phyloP scores from a whole-genome alignment of 441 rosid species.

The Breynia disticha region DNA sequence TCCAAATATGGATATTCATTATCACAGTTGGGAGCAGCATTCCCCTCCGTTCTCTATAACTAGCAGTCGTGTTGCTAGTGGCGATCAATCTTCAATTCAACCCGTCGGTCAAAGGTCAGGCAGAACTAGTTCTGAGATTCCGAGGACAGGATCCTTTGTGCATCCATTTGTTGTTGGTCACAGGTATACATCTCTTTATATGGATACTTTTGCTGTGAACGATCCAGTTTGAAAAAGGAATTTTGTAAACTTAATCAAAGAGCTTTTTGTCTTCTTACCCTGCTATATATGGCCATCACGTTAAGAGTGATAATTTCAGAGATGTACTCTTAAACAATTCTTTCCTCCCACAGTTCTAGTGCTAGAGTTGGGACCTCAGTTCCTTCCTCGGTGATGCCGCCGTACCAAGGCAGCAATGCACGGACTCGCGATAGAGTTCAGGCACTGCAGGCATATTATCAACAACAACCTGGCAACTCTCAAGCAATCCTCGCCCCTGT shows the following conservation, averaged over 20 bases:
- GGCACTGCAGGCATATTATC: slow-evolving; percentile 91
- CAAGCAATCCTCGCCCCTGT: slow-evolving; percentile 42
- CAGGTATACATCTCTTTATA: slow-evolving; percentile 38
- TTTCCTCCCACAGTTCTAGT: slow-evolving; percentile 32
- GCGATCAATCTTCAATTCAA: slow-evolving; percentile 56
- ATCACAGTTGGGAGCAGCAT: slow-evolving; percentile 84
- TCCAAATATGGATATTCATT: slow-evolving; percentile 68
- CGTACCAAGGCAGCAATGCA: slow-evolving; percentile 83
- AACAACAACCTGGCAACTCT: slow-evolving; percentile 55
- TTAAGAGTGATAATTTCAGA: no score
- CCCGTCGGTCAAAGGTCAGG: slow-evolving; percentile 49
- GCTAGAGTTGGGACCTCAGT: slow-evolving; percentile 69
- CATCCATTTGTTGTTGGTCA: slow-evolving; percentile 72
- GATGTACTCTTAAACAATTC: background rate
- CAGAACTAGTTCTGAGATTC: slow-evolving; percentile 49
- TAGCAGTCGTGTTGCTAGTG: slow-evolving; percentile 39
- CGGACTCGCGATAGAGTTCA: slow-evolving; percentile 76
- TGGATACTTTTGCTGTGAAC: background rate
- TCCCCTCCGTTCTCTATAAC: slow-evolving; percentile 55
- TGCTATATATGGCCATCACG: no score
- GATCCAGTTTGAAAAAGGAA: background rate
- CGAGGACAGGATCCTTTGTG: slow-evolving; percentile 72
- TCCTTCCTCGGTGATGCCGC: slow-evolving; percentile 55
- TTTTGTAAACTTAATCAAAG: no score
- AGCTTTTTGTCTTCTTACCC: no score